Base-by-base conservation (phyloP, 495 filamentous ascomycete species). In the Neurospora pannonica region DNA sequence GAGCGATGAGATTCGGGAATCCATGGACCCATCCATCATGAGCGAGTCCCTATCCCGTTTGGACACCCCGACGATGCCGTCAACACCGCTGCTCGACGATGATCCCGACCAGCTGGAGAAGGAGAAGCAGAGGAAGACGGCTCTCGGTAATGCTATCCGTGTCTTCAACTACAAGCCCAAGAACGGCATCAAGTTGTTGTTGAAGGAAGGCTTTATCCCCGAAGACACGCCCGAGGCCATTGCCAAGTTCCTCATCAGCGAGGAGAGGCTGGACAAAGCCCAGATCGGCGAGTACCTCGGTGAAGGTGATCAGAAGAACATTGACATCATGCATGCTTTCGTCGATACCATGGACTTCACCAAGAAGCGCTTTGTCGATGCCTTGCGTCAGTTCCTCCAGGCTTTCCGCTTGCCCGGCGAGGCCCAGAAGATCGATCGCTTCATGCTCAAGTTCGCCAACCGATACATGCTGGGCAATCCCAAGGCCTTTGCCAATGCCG, bases 111-210 rank as follows among this genome's bases (percentile, higher is more conserved):
- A 98, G 78, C 86, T 99, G 38, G 96, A 98, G 78, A 97, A 91
- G 80, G 94, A 92, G 71, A 98, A 98, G 85, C 92, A 94, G 74
- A 88, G 91, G 54, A 99, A 99, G 84, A 98, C 94, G 37, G 95
- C 95, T 5, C 84, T 97, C 73, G 91, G 89, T 48, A 95, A 97
- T 76, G 94, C 92, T 1, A 91, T 97, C 75, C 91, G 91, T 48
- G 92, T 94, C 73, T 99, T 99, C 86, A 99, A 99, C 79, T 98
- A 93, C 87, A 99, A 99, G 79, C 93, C 97, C 4, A 99, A 98
- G 80, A 90, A 93, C 40, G 96, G 96, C 13, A 89, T 99, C 79
- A 97, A 97, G 81, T 81, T 90, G 5, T 84, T 98, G 11, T 77
- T 98, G 38, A 86, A 91, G 71, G 91, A 96, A 69, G 93, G 94